phyloP scores from a whole-genome alignment of 192 early-diverging fungal species.

The Entomortierella lignicola region DNA sequence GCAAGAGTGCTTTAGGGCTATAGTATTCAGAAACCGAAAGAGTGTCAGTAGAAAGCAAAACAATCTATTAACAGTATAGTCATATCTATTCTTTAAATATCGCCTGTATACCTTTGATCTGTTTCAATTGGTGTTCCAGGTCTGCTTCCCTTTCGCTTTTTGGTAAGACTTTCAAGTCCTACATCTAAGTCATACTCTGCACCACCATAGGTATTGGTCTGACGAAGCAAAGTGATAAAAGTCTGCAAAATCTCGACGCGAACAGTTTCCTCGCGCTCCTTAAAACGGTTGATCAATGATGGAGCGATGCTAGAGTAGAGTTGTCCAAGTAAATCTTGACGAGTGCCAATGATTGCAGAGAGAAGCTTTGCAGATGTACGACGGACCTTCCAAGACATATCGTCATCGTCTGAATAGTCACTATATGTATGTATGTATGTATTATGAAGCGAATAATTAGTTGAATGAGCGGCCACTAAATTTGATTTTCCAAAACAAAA shows the following conservation, averaged over 20 bases:
- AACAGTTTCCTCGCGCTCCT: constrained; percentile 89
- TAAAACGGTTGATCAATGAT: constrained; percentile 79
- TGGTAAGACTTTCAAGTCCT: constrained; percentile 50
- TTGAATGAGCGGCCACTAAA: background rate
- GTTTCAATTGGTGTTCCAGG: constrained; percentile 59
- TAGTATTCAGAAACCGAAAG: background rate
- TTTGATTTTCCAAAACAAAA: background rate
- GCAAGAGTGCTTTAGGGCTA: constrained; percentile 68
- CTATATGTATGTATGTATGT: constrained; percentile 34
- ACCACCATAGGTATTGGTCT: constrained; percentile 63
- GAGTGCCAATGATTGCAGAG: constrained; percentile 74
- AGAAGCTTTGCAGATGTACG: constrained; percentile 81
- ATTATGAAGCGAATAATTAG: background rate
- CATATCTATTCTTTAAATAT: background rate
- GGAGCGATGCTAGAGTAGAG: constrained; percentile 78
- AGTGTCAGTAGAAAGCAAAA: background rate
- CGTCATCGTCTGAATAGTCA: constrained; percentile 91
- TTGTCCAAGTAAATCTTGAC: constrained; percentile 71
- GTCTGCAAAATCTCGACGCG: constrained; percentile 81
- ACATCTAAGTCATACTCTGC: constrained; percentile 52
- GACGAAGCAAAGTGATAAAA: constrained; percentile 72
- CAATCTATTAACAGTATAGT: background rate
- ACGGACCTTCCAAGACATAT: constrained; percentile 93
- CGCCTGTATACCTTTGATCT: constrained; percentile 50
- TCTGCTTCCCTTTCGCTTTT: constrained; percentile 60